Conservation (phyloP, 1,284 basidiomycete genomes). For the Porodaedalea pini region DNA sequence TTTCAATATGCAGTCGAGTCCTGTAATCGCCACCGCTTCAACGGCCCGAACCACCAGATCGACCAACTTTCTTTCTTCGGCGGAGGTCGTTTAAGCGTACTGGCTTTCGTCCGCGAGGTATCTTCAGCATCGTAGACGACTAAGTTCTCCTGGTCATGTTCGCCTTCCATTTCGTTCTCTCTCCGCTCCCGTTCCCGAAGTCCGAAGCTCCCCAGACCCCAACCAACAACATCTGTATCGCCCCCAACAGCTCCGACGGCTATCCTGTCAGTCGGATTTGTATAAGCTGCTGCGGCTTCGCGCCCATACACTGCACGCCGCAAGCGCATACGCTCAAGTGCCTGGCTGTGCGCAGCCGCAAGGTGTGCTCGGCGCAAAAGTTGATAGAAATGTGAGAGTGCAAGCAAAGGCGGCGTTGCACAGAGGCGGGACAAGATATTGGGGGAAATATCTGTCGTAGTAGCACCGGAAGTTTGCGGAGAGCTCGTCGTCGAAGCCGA, state of each 20-base stretch:
- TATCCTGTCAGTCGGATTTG: background rate
- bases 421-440: slow-evolving; percentile 3
- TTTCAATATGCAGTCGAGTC: slow-evolving; percentile 69
- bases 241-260: background rate
- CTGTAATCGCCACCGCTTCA: slow-evolving; percentile 67
- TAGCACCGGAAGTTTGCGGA: background rate
- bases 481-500: background rate
- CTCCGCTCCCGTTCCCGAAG: slow-evolving; percentile 26
- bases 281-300: background rate
- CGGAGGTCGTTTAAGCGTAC: background rate
- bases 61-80: slow-evolving; percentile 30
- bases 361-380: slow-evolving; percentile 19
- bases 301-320: slow-evolving; percentile 9
- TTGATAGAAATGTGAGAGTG: slow-evolving; percentile 17
- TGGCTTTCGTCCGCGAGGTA: background rate
- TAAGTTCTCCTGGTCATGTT: background rate
- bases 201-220: slow-evolving; percentile 26
- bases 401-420: slow-evolving; percentile 2
- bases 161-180: slow-evolving; percentile 2
- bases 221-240: slow-evolving; percentile 19
- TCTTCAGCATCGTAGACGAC: background rate
- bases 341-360: slow-evolving; percentile 16
- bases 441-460: background rate
- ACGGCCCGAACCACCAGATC: slow-evolving; percentile 76
- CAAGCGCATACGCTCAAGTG: slow-evolving; percentile 13